Evolutionary conservation across 768 basidiomycete species (phyloP), one percentile per base, ranked within the genome.

Genomic region (Stropharia rugosoannulata): DNA sequence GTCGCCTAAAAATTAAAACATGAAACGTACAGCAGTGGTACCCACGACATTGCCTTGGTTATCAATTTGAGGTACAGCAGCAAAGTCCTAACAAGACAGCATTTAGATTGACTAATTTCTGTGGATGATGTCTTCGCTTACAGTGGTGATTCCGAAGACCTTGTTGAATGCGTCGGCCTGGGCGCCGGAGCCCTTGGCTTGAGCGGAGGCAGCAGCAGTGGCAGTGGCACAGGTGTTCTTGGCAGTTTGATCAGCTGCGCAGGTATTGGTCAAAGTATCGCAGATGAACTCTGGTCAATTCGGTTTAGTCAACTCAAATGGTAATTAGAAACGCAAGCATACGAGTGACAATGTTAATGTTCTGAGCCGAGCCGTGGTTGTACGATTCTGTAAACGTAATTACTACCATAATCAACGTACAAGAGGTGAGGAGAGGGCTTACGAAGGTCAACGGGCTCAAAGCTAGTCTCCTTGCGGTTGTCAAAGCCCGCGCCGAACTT

Each of bases 161-260:
- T 72, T 73, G 68, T 87, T 86, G 77, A 86, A 87, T 4, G 73
- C 78, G 66, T 86, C 85, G 13, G 85, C 84, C 61, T 83, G 80
- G 10, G 70, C 76, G 59, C 85, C 85, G 29, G 74, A 75, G 57
- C 71, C 72, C 5, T 73, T 70, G 1, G 75, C 46, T 8, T 69
- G 74, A 36, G 77, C 70, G 53, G 66, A 64, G 15, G 81, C 81
- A 50, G 80, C 78, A 32, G 73, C 58, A 41, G 66, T 44, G 8
- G 79, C 80, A 6, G 57, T 61, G 1, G 62, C 65, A 56, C 84
- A 86, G 8, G 80, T 80, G 19, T 66, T 70, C 64, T 80, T 75
- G 2, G 83, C 83, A 10, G 78, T 77, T 48, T 73, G 70, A 61
- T 86, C 78, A 5, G 83, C 83, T 15, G 71, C 73, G 64, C 84